Evolutionary conservation across 2,329 filamentous ascomycete genomes (phyloP).

Genomic region (Stenocarpella maydis): DNA sequence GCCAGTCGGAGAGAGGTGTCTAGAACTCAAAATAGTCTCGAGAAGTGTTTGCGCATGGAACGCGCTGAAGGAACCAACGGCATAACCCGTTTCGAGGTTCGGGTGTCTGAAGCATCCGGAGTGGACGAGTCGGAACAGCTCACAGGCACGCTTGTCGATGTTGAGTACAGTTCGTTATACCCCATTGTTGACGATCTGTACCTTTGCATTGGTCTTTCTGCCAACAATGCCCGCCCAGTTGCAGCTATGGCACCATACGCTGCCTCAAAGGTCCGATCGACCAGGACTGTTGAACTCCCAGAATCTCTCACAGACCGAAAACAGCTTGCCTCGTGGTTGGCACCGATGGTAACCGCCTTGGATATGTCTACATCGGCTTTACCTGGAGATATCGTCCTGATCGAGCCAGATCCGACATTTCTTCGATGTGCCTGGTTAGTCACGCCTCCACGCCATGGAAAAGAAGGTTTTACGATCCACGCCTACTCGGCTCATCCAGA

Average conservation of each 20-base stretch:
- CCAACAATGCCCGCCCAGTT: conserved; percentile 36
- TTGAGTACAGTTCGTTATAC: conserved; percentile 48
- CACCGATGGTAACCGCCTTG: background rate
- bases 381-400: conserved; percentile 38
- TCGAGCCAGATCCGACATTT: conserved; percentile 41
- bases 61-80: conserved; percentile 32
- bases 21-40: conserved; percentile 44
- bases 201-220: conserved; percentile 46
- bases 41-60: conserved; percentile 42
- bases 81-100: conserved; percentile 38
- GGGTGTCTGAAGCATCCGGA: background rate
- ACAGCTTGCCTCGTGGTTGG: background rate
- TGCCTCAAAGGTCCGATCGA: background rate
- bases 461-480: conserved; percentile 33
- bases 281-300: background rate
- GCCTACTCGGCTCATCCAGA: conserved; percentile 39
- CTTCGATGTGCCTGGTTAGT: background rate
- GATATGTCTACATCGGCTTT: background rate
- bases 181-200: conserved; percentile 42
- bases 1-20: conserved; percentile 48
- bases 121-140: no score
- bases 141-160: conserved; percentile 39
- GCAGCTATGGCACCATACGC: background rate
- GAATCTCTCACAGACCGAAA: background rate
- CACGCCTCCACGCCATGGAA: background rate